A percentile compares a stretch with the other conserved stretches of the same genome.
phyloP scores from a whole-genome alignment of 495 filamentous ascomycete genomes.

The Aspergillus diversus region DNA sequence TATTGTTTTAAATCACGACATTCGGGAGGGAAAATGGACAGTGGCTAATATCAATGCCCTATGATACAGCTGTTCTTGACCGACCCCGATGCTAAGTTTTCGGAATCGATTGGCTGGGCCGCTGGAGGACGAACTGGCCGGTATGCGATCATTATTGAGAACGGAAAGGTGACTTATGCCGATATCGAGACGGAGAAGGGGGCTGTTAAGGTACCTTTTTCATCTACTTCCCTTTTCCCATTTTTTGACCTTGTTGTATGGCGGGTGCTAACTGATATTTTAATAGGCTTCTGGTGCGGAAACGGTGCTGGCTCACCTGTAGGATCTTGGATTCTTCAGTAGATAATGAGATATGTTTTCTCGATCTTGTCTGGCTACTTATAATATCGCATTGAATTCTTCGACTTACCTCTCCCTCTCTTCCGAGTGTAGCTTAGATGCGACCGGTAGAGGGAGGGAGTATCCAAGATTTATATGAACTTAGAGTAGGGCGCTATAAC shows the following conservation, averaged over 20 bases:
- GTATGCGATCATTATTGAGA: constrained; percentile 85
- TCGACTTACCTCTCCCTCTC: neutral
- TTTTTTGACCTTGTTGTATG: neutral
- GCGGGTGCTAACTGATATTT: constrained; percentile 4
- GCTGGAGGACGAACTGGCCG: constrained; percentile 69
- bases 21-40: neutral
- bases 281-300: constrained; percentile 71
- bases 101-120: constrained; percentile 79
- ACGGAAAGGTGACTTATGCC: constrained; percentile 85
- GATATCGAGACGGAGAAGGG: constrained; percentile 73
- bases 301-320: constrained; percentile 57
- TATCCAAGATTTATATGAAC: too few relatives aligned
- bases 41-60: too few relatives aligned
- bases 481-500: too few relatives aligned
- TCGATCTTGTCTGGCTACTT: neutral
- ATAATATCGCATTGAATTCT: neutral
- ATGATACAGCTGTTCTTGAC: constrained; percentile 71
- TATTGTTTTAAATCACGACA: neutral
- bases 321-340: neutral
- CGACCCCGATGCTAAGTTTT: constrained; percentile 76
- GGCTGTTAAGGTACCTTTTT: constrained; percentile 41
- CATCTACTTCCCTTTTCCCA: neutral
- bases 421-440: too few relatives aligned
- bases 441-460: too few relatives aligned
- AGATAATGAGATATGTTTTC: neutral